These are phyloP conservation scores for Steccherinum ochraceum DNA, from an alignment of 768 basidiomycete species.

Conservation along the genomic window DNA sequence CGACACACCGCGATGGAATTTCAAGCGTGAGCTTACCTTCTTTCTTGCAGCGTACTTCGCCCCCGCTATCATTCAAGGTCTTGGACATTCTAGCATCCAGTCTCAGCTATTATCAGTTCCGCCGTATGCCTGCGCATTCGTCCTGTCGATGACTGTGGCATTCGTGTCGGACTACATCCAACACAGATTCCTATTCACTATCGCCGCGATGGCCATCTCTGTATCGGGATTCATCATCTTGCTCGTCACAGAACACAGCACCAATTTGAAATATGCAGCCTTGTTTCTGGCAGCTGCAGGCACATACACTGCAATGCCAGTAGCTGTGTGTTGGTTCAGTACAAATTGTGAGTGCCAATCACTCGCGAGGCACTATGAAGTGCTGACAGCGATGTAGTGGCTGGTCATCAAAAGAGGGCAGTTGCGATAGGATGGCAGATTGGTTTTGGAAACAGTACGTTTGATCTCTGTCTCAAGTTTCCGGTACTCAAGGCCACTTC, in stretches of 20 bases:
- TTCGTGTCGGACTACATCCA: conserved; percentile 11
- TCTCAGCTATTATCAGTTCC: conserved; percentile 22
- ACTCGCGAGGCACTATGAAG: background rate
- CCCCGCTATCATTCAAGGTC: conserved; percentile 12
- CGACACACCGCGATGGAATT: no score
- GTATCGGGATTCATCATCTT: conserved; percentile 15
- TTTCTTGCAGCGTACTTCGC: conserved; percentile 14
- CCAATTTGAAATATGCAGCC: conserved; percentile 14
- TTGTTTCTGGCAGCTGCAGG: conserved; percentile 15
- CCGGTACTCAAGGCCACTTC: background rate
- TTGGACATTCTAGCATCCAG: conserved; percentile 11
- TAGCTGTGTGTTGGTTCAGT: conserved; percentile 17
- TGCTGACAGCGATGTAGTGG: conserved; percentile 8
- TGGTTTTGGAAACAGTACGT: conserved; percentile 18
- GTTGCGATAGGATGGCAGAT: conserved; percentile 17
- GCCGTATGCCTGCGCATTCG: conserved; percentile 20
- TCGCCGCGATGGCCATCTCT: conserved; percentile 11
- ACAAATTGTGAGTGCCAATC: conserved; percentile 16
- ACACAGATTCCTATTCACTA: conserved; percentile 15
- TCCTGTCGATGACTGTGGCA: conserved; percentile 13
- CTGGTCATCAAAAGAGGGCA: conserved; percentile 12
- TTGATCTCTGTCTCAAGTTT: background rate
- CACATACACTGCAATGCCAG: conserved; percentile 15
- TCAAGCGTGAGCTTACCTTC: background rate
- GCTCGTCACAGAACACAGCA: conserved; percentile 10